phyloP scores from a whole-genome alignment of 2,329 filamentous ascomycete genomes.

The Paecilomyces formosus region DNA sequence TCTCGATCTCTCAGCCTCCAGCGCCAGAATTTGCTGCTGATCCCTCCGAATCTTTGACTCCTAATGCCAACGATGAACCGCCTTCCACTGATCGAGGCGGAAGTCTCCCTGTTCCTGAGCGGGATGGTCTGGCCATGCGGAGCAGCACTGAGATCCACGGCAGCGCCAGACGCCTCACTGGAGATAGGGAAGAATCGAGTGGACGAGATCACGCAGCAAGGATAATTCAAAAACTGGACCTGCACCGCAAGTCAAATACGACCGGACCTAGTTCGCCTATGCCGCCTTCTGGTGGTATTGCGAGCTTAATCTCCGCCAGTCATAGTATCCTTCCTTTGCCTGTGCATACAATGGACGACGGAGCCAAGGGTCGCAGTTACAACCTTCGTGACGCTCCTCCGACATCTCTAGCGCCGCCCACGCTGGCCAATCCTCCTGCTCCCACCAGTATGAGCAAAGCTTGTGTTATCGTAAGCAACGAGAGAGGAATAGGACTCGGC shows the following conservation, averaged over 20 bases:
- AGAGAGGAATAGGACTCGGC: constrained; percentile 61
- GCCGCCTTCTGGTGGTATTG: constrained; percentile 58
- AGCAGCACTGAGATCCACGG: constrained; percentile 64
- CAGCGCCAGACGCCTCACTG: constrained; percentile 40
- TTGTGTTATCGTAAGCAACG: constrained; percentile 72
- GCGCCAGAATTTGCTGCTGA: constrained; percentile 88
- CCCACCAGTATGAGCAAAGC: constrained; percentile 80
- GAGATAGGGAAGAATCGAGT: constrained; percentile 61
- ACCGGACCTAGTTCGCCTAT: constrained; percentile 44
- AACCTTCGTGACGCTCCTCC: constrained; percentile 40
- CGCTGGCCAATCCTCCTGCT: constrained; percentile 73
- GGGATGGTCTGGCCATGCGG: constrained; percentile 52
- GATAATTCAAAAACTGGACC: constrained; percentile 87
- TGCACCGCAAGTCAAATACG: constrained; percentile 68
- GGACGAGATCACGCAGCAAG: constrained; percentile 74
- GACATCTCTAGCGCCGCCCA: constrained; percentile 70
- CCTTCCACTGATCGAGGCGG: constrained; percentile 52
- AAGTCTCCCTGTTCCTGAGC: constrained; percentile 58
- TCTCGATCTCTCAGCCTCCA: constrained; percentile 82
- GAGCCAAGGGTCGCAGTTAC: constrained; percentile 23
- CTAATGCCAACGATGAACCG: constrained; percentile 48
- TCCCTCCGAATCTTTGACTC: constrained; percentile 57
- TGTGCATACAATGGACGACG: constrained; percentile 30
- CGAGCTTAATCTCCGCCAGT: constrained; percentile 76
- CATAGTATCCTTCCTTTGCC: constrained; percentile 64